Percentiles rank a stretch among this genome's conserved stretches.
Conservation (phyloP, 768 basidiomycete species). For the Boletellus ananas region DNA sequence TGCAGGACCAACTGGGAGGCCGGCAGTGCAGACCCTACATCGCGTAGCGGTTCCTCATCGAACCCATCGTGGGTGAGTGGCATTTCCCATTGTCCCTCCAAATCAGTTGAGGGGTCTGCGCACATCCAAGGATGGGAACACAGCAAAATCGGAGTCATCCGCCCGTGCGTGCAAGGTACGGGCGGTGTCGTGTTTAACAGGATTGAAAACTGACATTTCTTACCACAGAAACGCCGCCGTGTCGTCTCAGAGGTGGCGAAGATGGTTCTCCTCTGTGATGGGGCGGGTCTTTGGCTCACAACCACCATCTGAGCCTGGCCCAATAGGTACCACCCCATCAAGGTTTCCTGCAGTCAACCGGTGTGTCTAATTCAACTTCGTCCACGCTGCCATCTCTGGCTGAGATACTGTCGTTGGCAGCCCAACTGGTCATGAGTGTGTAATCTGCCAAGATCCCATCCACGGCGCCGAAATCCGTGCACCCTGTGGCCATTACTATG, state of each 20-base stretch:
- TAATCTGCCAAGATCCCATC: slow-evolving; percentile 35
- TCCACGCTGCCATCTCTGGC: neutral
- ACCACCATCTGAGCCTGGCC: neutral
- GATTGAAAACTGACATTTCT: neutral
- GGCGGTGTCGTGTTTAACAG: neutral
- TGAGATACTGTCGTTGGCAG: neutral
- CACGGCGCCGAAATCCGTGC: slow-evolving; percentile 22
- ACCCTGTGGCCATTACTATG: slow-evolving; percentile 37
- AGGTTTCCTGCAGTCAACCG: neutral
- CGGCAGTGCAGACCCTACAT: neutral
- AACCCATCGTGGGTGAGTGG: slow-evolving; percentile 1
- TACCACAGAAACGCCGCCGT: neutral
- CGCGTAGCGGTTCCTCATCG: neutral
- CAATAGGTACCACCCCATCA: neutral
- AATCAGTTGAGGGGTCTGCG: slow-evolving; percentile 1
- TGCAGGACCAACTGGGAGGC: neutral
- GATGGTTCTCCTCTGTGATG: slow-evolving; percentile 20
- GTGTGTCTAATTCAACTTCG: neutral
- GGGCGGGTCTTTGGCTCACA: neutral
- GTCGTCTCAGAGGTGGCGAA: slow-evolving; percentile 11
- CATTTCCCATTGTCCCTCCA: neutral
- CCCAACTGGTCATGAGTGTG: slow-evolving; percentile 28
- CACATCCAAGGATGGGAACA: slow-evolving; percentile 1
- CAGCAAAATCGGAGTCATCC: neutral
- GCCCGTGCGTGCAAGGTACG: slow-evolving; percentile 10